phyloP scores from a whole-genome alignment of 805 yeast species.

The Clavispora fructus region DNA sequence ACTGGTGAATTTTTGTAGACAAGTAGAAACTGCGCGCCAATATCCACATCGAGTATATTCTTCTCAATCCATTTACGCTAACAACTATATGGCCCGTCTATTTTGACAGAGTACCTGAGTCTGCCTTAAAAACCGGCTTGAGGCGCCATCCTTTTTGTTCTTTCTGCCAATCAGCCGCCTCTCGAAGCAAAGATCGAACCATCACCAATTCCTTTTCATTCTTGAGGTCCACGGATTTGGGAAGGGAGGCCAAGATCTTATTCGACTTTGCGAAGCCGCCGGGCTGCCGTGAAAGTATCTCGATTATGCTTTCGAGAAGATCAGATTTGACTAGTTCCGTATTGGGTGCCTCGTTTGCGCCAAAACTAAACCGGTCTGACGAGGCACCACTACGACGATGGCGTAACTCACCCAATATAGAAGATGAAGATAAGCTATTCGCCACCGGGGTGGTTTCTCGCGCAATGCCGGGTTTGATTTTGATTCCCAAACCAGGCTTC shows the following conservation, averaged over 20 bases:
- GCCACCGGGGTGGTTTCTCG: not conserved
- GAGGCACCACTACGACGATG: conserved; percentile 34
- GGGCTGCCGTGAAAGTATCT: conserved; percentile 30
- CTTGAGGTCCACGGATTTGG: conserved; percentile 10
- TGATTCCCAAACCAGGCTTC: not conserved
- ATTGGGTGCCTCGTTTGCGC: conserved; percentile 4
- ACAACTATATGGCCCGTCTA: no score
- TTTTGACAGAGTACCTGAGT: not conserved
- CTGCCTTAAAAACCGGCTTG: conserved; percentile 40
- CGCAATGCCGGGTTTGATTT: not conserved
- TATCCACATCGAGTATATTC: no score
- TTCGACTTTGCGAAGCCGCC: conserved; percentile 44
- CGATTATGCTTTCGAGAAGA: conserved; percentile 33
- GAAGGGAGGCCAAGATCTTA: conserved; percentile 39
- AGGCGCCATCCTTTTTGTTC: conserved; percentile 58
- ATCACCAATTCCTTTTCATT: conserved; percentile 50
- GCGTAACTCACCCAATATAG: conserved; percentile 46
- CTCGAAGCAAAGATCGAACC: conserved; percentile 62
- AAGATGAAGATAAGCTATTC: conserved; percentile 34
- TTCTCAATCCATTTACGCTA: no score
- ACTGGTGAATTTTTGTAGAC: no score
- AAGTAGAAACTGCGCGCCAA: no score
- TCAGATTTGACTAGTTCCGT: conserved; percentile 12
- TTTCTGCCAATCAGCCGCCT: conserved; percentile 66
- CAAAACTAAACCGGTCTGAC: conserved; percentile 6